Conservation (phyloP, 495 filamentous ascomycete species). For the Talaromyces nanjingensis region DNA sequence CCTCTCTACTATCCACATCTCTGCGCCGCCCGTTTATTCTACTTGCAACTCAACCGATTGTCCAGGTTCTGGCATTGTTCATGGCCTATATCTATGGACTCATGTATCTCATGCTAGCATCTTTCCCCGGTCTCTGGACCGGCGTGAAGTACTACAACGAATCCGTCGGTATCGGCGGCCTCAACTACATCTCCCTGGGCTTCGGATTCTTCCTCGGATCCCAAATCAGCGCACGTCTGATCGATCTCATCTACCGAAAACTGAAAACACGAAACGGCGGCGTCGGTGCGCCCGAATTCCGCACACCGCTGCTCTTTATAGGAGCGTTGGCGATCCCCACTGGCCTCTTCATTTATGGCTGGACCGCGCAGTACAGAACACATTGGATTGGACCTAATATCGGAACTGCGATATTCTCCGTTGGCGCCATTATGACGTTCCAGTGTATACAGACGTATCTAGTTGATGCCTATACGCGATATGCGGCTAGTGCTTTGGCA, state of each 20-base stretch:
- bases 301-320: constrained; percentile 56
- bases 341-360: constrained; percentile 68
- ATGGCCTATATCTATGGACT: constrained; percentile 67
- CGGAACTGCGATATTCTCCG: constrained; percentile 51
- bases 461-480: constrained; percentile 70
- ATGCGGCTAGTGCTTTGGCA: constrained; percentile 64
- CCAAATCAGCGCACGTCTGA: constrained; percentile 56
- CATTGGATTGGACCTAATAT: constrained; percentile 74
- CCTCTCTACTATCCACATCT: constrained; percentile 31
- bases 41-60: constrained; percentile 53
- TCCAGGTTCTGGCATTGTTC: constrained; percentile 53
- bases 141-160: constrained; percentile 47
- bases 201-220: constrained; percentile 61
- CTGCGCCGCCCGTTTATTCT: constrained; percentile 51
- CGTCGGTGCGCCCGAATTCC: constrained; percentile 57
- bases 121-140: constrained; percentile 60
- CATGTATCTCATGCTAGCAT: constrained; percentile 65
- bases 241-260: constrained; percentile 56
- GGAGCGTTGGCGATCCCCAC: constrained; percentile 52
- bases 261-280: constrained; percentile 54
- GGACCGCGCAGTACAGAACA: constrained; percentile 52
- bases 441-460: constrained; percentile 70
- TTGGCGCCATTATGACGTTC: constrained; percentile 56
- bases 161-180: constrained; percentile 51
- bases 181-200: constrained; percentile 67